Evolutionary conservation across 495 filamentous ascomycete genomes (phyloP), one percentile per base, ranked within the genome.

Genomic region (Aspergillus ellipticus): DNA sequence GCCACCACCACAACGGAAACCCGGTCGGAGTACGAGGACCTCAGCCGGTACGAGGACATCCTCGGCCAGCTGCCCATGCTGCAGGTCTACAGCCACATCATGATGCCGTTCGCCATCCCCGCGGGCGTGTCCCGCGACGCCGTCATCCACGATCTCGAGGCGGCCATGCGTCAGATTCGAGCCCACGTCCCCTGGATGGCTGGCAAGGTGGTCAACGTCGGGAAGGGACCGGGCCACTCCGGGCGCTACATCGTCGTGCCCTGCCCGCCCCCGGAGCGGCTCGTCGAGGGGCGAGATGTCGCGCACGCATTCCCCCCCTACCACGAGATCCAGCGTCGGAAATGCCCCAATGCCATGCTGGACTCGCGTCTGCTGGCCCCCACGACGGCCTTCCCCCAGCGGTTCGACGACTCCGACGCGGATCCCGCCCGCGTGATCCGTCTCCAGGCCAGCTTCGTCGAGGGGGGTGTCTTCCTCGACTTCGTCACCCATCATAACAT

Each of bases 401-500:
- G 20, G 19, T 45, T 45, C 41, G 21, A 43, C 15, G 51, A 20
- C 15, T 31, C 51, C 51, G 1, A 24, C 22, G 51, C 51, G 15
- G 10, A 41, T 46, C 2, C 19, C n/a, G n/a, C n/a, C n/a, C n/a
- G n/a, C n/a, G n/a, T 57, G n/a, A 21, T 42, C n/a, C n/a, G n/a
- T 5, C 37, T 74, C 5, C 68, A 73, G 35, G 63, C 57, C 37
- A 74, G 51, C 57, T 70, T 72, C 49, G 63, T 76, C 28, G 55
- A 58, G 29, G 71, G 67, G 6, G 66, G 66, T 4, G 19, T 65
- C 10, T n/a, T 69, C 1, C 47, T 66, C 3, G 51, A 58, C 28
- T 62, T 64, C 22, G 54, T 54, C 26, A 56, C 51, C 28, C 67
- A 73, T 29, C 73, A 76, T 58, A 71, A 70, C 45, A 55, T 66